Base-by-base conservation (phyloP, 805 yeast species). In the Starmera caribaea region DNA sequence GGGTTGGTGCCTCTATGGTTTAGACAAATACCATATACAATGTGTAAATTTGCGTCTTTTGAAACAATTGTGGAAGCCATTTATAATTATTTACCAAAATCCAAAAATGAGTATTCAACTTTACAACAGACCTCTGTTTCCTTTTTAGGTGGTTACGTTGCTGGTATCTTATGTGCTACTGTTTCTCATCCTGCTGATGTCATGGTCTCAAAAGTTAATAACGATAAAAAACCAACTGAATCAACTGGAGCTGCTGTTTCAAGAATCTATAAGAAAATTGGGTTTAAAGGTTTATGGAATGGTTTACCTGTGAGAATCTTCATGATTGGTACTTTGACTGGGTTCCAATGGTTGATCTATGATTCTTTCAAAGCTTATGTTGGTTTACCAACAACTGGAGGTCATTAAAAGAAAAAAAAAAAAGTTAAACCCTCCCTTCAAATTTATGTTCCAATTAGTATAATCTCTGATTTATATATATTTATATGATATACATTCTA, bases 131-230 rank as follows among this genome's bases (percentile, higher is more conserved):
- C 96, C 16, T 95, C 96, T 38, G 95, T 92, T 32, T 86, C 96
- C 17, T 92, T 90, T 68, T 68, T 79, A 36, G 96, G 96, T 62
- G 97, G 98, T 59, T 90, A 90, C 67, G 75, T 90, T 57, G 98
- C 97, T 10, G 98, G 97, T 79, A 80, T 92, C 41, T 76, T 89
- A 68, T 90, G 97, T 70, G 97, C 98, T 8, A 67, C 83, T 38
- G 92, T 89, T 14, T 89, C 97, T 24, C 97, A 92, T 62, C 98
- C 98, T 16, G 97, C 97, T n/a, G 98, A 90, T 63, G 97, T 90
- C 29, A 81, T 92, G 95, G 97, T 90, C 21, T 84, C 95, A 37
- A 85, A 88, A 72, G 77, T 92, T 54, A 89, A 86, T 59, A 72
- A 81, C 44, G 88, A 78, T 52, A 77, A 74, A 53, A 63, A 62